Conservation (phyloP, 148 eudicot species). For the Rhododendron vialii region DNA sequence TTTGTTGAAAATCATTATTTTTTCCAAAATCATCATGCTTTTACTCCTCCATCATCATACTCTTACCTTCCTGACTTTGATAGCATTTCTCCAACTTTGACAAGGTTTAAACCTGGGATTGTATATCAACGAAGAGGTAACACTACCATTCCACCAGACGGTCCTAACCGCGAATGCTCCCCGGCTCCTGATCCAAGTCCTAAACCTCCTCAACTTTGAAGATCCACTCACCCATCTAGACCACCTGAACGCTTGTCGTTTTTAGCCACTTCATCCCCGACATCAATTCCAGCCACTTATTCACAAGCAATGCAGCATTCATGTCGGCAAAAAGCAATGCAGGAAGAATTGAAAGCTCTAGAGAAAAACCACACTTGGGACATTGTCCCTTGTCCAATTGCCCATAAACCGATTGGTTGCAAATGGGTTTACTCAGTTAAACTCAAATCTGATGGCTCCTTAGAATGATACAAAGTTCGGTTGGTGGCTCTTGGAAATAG, state of each 20-base stretch:
- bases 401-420: not conserved
- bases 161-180: not conserved
- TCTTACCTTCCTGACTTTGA: not conserved
- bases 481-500: not conserved
- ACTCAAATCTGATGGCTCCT: not conserved
- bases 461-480: not conserved
- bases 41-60: not conserved
- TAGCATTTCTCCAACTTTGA: not conserved
- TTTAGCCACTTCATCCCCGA: not conserved
- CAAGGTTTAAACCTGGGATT: not conserved
- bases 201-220: not conserved
- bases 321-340: not conserved
- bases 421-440: not conserved
- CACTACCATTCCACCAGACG: too few relatives aligned
- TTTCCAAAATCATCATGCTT: not conserved
- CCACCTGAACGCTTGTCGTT: not conserved
- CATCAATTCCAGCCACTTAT: not conserved
- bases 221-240: too few relatives aligned
- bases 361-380: not conserved
- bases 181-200: not conserved
- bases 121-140: not conserved
- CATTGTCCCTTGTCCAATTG: not conserved
- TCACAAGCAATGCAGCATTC: not conserved
- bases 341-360: not conserved
- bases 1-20: not conserved